Evolutionary conservation across 2,329 filamentous ascomycete genomes (phyloP), one percentile per base, ranked within the genome.

Genomic region (Grosmannia penicillata): DNA sequence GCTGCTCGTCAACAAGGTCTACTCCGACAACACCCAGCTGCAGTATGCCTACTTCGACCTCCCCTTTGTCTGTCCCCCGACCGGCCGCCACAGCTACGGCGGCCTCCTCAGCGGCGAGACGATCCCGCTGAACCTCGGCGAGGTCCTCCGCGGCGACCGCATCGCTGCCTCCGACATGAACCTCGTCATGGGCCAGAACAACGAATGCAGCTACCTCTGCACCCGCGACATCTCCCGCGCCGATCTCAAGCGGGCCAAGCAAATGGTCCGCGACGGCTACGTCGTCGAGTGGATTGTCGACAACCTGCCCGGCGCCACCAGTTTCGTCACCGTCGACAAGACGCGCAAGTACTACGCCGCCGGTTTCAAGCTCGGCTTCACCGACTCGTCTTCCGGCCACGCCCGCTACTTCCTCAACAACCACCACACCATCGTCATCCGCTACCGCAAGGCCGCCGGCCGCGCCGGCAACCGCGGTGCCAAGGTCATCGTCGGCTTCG

Each of bases 221-320:
- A 79, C 70, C 27, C 69, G 68, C 36, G 68, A 78, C 39, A 64
- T 91, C 14, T 70, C 72, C 45, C 68, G 72, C 28, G 64, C 66
- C 33, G 79, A 78, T 33, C 57, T 93, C 41, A 68, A 70, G 48
- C 72, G 75, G 53, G 80, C 82, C 5, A 72, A 71, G 48, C 66
- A 86, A 44, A 61, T 93, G 51, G 78, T 93, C 28, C 71, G 70
- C 43, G 72, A 86, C 38, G 82, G 81, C 26, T 93, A 91, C 55
- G 76, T 91, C n/a, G 78, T 78, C 2, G 85, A 93, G 57, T 93
- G 85, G 86, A 93, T 93, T 48, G 81, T 91, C 46, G 85, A 94
- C 57, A 93, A 93, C 51, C 66, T 94, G 9, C 85, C 86, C 2
- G 85, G 85, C 7, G 85, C 85, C 26, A 93, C 85, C 8, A 87